Conservation (phyloP, 1,284 basidiomycete genomes). For the Coniferiporia sulphurascens region DNA sequence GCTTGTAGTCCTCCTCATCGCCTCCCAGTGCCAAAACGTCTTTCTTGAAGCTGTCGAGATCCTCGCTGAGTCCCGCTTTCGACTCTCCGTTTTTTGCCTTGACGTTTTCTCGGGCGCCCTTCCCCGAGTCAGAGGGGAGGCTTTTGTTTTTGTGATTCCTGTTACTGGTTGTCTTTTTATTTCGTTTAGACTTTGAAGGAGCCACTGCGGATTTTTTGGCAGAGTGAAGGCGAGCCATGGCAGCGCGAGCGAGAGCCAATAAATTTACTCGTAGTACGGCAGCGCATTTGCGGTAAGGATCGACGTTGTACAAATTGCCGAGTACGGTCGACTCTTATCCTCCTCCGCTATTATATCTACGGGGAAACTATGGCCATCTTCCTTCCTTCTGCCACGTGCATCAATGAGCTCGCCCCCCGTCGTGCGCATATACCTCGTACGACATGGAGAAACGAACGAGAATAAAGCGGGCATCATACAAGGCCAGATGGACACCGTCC, state of each 20-base stretch:
- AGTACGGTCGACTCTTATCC: not conserved
- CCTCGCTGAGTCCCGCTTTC: not conserved
- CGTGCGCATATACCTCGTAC: slow-evolving; percentile 55
- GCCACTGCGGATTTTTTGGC: slow-evolving; percentile 1
- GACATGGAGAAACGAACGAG: slow-evolving; percentile 72
- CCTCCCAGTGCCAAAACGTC: slow-evolving; percentile 45
- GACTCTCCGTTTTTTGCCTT: slow-evolving; percentile 2
- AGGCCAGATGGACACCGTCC: slow-evolving; percentile 60
- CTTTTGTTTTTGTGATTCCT: not conserved
- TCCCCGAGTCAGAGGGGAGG: not conserved
- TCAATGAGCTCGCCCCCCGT: slow-evolving; percentile 22
- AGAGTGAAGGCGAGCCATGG: slow-evolving; percentile 14
- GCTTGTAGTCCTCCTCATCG: slow-evolving; percentile 44
- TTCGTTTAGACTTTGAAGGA: slow-evolving; percentile 1
- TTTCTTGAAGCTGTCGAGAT: slow-evolving; percentile 17
- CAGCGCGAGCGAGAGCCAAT: not conserved
- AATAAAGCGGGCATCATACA: slow-evolving; percentile 60
- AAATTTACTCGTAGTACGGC: not conserved
- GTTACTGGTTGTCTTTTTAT: not conserved
- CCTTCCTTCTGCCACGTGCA: not conserved
- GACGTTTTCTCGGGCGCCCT: not conserved
- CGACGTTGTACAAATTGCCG: too few relatives aligned
- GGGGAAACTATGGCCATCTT: not conserved
- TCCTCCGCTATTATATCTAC: not conserved
- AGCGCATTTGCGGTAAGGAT: too few relatives aligned